phyloP scores from a whole-genome alignment of 331 rosid genomes.

The Malus hybrid region DNA sequence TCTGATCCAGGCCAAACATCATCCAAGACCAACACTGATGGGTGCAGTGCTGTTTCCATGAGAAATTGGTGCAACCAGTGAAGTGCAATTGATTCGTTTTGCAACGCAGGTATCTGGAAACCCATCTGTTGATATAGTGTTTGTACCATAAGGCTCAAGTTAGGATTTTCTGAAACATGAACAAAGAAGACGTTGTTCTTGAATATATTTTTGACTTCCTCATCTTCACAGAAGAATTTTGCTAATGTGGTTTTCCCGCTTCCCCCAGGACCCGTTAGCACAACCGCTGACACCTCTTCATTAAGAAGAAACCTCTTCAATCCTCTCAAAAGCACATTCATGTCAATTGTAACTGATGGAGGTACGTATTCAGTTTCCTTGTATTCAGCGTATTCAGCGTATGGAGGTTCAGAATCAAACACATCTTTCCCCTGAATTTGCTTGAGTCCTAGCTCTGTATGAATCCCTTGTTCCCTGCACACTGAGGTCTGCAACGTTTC shows the following conservation, averaged over 20 bases:
- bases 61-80: conserved; percentile 19
- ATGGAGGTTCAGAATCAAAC: not conserved
- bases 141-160: conserved; percentile 21
- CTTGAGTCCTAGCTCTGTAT: no score
- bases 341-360: conserved; percentile 4
- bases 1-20: conserved; percentile 54
- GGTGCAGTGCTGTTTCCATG: conserved; percentile 14
- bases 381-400: not conserved
- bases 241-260: conserved; percentile 42
- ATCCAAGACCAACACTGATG: conserved; percentile 49
- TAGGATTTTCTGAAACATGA: conserved; percentile 39
- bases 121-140: conserved; percentile 26
- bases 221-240: conserved; percentile 15
- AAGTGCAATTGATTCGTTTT: conserved; percentile 25
- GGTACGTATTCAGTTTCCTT: not conserved
- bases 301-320: conserved; percentile 29
- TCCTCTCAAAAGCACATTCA: conserved; percentile 22
- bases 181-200: conserved; percentile 37
- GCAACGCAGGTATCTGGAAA: conserved; percentile 16
- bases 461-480: no score
- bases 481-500: no score
- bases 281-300: conserved; percentile 5
- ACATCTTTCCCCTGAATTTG: no score
- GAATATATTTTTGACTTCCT: conserved; percentile 34
- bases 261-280: conserved; percentile 55